phyloP scores from a whole-genome alignment of 208 protist genomes.

The Crithidia bombi region DNA sequence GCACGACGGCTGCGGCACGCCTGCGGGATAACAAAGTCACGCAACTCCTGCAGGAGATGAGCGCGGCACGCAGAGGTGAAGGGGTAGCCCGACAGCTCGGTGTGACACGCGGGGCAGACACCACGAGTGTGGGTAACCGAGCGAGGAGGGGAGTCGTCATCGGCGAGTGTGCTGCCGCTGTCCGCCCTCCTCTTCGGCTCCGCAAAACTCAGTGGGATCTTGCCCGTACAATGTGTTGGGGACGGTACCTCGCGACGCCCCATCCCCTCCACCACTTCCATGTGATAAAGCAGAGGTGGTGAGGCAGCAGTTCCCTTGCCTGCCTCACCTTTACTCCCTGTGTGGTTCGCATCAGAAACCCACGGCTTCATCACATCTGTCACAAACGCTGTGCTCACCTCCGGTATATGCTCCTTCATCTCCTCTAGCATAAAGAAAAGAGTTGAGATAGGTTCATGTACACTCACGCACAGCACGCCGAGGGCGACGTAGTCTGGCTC shows the following conservation, averaged over 20 bases:
- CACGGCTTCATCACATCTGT: conserved; percentile 58
- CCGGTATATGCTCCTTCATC: conserved; percentile 54
- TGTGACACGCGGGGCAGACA: conserved; percentile 29
- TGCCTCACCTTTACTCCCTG: background rate
- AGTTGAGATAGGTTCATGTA: conserved; percentile 46
- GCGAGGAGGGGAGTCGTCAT: background rate
- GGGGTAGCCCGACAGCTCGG: conserved; percentile 40
- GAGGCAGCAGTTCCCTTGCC: background rate
- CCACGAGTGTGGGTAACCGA: conserved; percentile 3
- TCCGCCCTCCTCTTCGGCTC: background rate
- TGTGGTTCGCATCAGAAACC: conserved; percentile 18
- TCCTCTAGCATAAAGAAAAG: conserved; percentile 59
- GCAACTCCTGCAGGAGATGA: conserved; percentile 48
- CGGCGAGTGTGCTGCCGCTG: background rate
- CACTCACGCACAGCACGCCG: conserved; percentile 46
- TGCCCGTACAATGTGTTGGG: background rate
- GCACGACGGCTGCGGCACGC: conserved; percentile 41
- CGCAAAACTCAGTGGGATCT: too few relatives aligned
- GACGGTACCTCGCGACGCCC: background rate
- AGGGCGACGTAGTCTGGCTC: conserved; percentile 55
- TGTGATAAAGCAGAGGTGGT: background rate
- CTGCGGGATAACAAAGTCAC: conserved; percentile 38
- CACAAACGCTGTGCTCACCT: conserved; percentile 42
- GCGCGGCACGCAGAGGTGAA: conserved; percentile 55
- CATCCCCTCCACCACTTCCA: conserved; percentile 1